Evolutionary conservation across 1,284 basidiomycete genomes (phyloP).

Genomic region (Grifola frondosa): DNA sequence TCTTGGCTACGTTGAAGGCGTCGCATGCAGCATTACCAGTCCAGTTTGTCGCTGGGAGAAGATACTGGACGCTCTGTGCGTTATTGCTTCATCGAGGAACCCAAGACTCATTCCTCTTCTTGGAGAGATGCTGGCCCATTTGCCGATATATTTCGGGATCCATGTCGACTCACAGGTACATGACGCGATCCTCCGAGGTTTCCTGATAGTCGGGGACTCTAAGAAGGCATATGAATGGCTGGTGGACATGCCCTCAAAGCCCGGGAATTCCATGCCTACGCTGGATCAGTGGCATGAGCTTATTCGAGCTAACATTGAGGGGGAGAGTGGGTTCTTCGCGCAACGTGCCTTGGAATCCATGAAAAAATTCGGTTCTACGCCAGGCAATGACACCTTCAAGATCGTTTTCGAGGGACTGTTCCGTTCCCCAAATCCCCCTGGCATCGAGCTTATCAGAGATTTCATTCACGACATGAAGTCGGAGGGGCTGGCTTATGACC

Average conservation of each 20-base stretch:
- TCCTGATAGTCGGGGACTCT: constrained; percentile 4
- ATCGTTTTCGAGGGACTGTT: constrained; percentile 17
- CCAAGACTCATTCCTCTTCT: constrained; percentile 49
- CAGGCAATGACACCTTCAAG: constrained; percentile 11
- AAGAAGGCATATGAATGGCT: constrained; percentile 42
- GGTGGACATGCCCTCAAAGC: constrained; percentile 45
- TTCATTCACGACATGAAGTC: constrained; percentile 14
- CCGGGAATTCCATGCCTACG: constrained; percentile 44
- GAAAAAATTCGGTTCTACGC: constrained; percentile 4
- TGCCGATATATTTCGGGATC: constrained; percentile 44
- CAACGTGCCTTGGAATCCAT: constrained; percentile 8
- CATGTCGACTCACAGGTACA: constrained; percentile 42
- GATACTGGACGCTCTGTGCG: constrained; percentile 36
- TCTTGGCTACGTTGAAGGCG: background rate
- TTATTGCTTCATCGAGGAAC: constrained; percentile 48
- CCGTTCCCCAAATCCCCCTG: background rate
- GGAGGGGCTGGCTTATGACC: constrained; percentile 4
- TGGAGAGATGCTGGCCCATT: constrained; percentile 46
- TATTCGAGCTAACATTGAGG: constrained; percentile 39
- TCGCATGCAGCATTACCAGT: no score
- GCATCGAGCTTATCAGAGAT: background rate
- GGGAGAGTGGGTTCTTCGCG: constrained; percentile 5
- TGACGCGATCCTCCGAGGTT: constrained; percentile 21
- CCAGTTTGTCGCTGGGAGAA: no score
- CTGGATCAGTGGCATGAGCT: constrained; percentile 55